These are phyloP conservation scores for Mycena metata DNA, from an alignment of 768 basidiomycete genomes.

Conservation along the genomic window DNA sequence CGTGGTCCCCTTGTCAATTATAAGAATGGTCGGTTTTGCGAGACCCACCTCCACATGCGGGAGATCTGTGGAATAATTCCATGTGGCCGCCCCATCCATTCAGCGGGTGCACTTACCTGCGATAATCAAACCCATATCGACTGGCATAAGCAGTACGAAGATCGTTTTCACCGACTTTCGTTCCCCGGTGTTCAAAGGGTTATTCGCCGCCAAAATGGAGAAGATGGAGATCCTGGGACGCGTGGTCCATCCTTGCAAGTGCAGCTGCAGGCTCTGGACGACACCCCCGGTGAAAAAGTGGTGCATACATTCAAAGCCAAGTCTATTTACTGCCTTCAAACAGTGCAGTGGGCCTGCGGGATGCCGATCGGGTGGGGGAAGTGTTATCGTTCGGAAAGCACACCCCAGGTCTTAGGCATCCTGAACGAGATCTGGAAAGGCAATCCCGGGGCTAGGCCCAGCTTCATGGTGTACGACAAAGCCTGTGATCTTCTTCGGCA, in stretches of 20 bases:
- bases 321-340: background rate
- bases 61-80: background rate
- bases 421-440: background rate
- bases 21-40: background rate
- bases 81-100: too few relatives aligned
- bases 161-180: too few relatives aligned
- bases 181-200: too few relatives aligned
- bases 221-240: too few relatives aligned
- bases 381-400: background rate
- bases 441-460: background rate
- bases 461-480: too few relatives aligned
- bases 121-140: too few relatives aligned
- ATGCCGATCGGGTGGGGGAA: background rate
- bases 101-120: background rate
- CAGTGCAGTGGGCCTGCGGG: constrained; percentile 3
- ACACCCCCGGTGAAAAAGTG: too few relatives aligned
- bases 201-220: too few relatives aligned
- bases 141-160: too few relatives aligned
- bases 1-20: background rate
- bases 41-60: background rate
- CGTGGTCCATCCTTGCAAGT: too few relatives aligned
- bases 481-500: too few relatives aligned
- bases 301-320: background rate
- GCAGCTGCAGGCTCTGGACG: too few relatives aligned
- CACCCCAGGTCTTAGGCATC: background rate